Percentiles rank a stretch among this genome's conserved stretches.
phyloP scores from a whole-genome alignment of 441 rosid genomes.

The Syzygium malaccense region DNA sequence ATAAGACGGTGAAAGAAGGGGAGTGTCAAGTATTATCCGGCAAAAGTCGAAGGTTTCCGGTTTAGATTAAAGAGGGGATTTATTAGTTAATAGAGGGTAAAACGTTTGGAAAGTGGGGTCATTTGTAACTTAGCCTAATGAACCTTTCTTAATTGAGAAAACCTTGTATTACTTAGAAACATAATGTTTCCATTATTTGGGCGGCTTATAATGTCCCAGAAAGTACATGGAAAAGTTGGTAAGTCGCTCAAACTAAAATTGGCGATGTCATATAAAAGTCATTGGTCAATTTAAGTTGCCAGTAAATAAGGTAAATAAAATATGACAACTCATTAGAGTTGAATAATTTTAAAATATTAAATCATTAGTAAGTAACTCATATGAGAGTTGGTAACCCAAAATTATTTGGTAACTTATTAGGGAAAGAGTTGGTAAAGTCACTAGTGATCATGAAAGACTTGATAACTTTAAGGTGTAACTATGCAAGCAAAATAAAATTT shows the following conservation, averaged over 20 bases:
- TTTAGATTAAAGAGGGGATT: neutral
- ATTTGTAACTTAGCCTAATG: neutral
- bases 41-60: neutral
- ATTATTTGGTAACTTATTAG: neutral
- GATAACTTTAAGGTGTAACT: too few relatives aligned
- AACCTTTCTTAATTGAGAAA: neutral
- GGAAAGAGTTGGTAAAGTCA: neutral
- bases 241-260: neutral
- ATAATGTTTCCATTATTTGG: neutral
- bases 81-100: neutral
- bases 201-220: neutral
- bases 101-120: neutral
- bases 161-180: neutral
- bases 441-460: neutral
- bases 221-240: neutral
- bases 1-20: neutral
- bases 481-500: too few relatives aligned
- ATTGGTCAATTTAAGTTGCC: neutral
- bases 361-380: neutral
- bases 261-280: neutral
- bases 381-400: neutral
- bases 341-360: neutral
- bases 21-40: neutral
- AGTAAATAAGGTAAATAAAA: neutral
- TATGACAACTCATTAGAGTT: neutral